Evolutionary conservation across 192 early-diverging fungal species (phyloP).

Genomic region (Chytriomyces hyalinus): DNA sequence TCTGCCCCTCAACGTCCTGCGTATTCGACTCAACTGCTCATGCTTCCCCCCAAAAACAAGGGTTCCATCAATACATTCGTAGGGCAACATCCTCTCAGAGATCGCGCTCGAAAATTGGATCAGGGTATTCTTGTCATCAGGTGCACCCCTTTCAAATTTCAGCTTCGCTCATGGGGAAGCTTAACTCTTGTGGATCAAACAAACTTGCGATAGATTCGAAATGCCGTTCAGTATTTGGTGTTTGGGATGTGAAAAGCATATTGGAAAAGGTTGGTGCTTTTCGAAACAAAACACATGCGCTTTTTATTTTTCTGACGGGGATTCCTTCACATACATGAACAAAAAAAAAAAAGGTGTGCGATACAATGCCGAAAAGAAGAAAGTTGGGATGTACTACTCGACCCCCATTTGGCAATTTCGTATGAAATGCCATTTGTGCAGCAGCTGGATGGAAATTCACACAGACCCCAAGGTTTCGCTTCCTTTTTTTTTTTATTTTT

Average conservation of each 20-base stretch:
- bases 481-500: neutral
- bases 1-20: neutral
- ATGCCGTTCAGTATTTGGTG: slow-evolving; percentile 93
- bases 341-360: slow-evolving; percentile 67
- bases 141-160: slow-evolving; percentile 33
- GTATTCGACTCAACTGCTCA: neutral
- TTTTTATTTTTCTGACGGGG: slow-evolving; percentile 5
- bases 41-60: slow-evolving; percentile 36
- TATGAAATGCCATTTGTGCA: slow-evolving; percentile 93
- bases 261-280: slow-evolving; percentile 76
- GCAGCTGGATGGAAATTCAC: slow-evolving; percentile 86
- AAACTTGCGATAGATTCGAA: slow-evolving; percentile 68
- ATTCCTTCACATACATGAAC: neutral
- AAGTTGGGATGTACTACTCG: slow-evolving; percentile 83
- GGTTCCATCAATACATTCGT: slow-evolving; percentile 86
- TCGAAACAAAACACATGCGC: too few relatives aligned
- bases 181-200: neutral
- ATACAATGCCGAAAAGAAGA: slow-evolving; percentile 96
- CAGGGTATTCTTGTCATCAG: slow-evolving; percentile 88
- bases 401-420: slow-evolving; percentile 88
- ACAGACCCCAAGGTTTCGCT: slow-evolving; percentile 86
- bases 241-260: slow-evolving; percentile 78
- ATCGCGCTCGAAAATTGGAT: slow-evolving; percentile 85
- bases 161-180: neutral
- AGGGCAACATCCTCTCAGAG: slow-evolving; percentile 87